Evolutionary conservation across 2,329 filamentous ascomycete species (phyloP).

Genomic region (Periconia sp.): DNA sequence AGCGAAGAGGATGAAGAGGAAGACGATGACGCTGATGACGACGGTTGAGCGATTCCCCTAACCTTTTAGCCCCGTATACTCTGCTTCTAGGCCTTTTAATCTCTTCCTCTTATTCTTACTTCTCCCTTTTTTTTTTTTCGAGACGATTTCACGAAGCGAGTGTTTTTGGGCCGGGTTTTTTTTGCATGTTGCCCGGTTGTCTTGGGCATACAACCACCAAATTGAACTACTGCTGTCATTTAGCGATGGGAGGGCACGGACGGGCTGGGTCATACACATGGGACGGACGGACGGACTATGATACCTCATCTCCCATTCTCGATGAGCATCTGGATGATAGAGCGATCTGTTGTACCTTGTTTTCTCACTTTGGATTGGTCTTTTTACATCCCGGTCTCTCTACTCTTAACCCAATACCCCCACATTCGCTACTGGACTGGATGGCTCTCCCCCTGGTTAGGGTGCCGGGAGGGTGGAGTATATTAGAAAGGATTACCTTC

Average conservation of each 20-base stretch:
- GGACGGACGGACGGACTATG: slow-evolving; percentile 25
- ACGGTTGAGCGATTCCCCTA: slow-evolving; percentile 32
- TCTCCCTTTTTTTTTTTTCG: slow-evolving; percentile 25
- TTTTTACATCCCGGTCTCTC: slow-evolving; percentile 15
- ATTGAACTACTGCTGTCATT: slow-evolving; percentile 32
- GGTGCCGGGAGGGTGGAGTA: slow-evolving; percentile 23
- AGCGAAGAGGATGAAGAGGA: slow-evolving; percentile 62
- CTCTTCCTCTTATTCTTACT: slow-evolving; percentile 22
- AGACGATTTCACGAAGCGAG: slow-evolving; percentile 48
- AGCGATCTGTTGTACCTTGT: slow-evolving; percentile 9
- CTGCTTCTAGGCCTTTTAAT: slow-evolving; percentile 26
- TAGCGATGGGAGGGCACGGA: slow-evolving; percentile 29
- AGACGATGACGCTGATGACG: slow-evolving; percentile 59
- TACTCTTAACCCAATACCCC: slow-evolving; percentile 21
- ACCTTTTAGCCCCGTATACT: slow-evolving; percentile 15
- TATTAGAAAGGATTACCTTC: slow-evolving; percentile 45
- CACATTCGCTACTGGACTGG: slow-evolving; percentile 36
- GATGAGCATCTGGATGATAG: not conserved
- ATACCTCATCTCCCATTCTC: slow-evolving; percentile 9
- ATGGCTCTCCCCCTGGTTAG: slow-evolving; percentile 24
- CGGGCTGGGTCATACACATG: slow-evolving; percentile 26
- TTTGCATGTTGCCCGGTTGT: slow-evolving; percentile 39
- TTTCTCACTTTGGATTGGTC: slow-evolving; percentile 11
- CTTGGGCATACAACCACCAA: slow-evolving; percentile 32
- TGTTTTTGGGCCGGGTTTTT: slow-evolving; percentile 38